Base-by-base conservation (phyloP, 441 rosid species). In the Aleurites moluccanus region DNA sequence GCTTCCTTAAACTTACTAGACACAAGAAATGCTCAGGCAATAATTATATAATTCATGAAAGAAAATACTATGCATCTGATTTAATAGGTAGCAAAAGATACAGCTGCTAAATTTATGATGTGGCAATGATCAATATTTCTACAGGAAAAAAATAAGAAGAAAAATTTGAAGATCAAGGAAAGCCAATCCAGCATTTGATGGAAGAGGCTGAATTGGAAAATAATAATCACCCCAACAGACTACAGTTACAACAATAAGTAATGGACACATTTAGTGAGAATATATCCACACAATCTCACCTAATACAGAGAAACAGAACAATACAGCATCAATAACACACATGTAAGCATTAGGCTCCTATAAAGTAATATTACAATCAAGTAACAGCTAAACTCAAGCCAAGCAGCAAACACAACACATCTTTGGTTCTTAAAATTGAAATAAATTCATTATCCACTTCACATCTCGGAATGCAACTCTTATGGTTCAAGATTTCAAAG, bases 1-100 rank as follows among this genome's bases (percentile, higher is more conserved):
- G 99, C 93, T 92, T 97, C 83, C 99, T 83, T 77, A 97, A 86
- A 85, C 91, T 92, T 83, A 87, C 99, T 97, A 13, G 23, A 63
- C 16, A 21, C 68, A 73, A 64, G 74, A 67, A 71, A 38, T n/a
- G 6, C 8, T 53, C 25, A 21, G 0, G 27, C 63, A 50, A 20
- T 23, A 59, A 75, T 16, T 49, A 38, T 15, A 44, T 74, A 42
- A 64, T 52, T 74, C 57, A 35, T 38, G 30, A 66, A 56, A 45
- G 42, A 25, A 25, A 42, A 25, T 25, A 42, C 16, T 13, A 40
- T 38, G 64, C 11, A 65, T 6, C 18, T 18, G 30, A 25, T 27
- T 5, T 66, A 13, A 27, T 20, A 30, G n/a, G 15, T 28, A 7
- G 47, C 33, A 42, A 40, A 44, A 57, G 10, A 30, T 42, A 44